These are phyloP conservation scores for Choiromyces venosus DNA, from an alignment of 495 filamentous ascomycete genomes.

Conservation along the genomic window DNA sequence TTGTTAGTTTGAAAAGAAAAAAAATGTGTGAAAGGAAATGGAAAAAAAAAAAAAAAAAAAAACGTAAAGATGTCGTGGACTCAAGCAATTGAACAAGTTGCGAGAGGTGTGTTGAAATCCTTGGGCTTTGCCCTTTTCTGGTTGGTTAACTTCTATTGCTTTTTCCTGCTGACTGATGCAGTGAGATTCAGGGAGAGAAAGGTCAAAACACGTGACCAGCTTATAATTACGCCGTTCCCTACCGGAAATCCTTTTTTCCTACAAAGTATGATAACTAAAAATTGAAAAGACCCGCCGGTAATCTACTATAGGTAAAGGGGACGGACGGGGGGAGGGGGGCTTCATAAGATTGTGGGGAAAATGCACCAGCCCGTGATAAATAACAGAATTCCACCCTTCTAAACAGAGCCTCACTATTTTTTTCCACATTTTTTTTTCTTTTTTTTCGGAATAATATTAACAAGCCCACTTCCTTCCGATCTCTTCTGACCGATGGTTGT, in stretches of 20 bases:
- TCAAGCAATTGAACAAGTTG: neutral
- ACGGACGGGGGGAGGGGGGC: too few relatives aligned
- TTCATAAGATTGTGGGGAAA: neutral
- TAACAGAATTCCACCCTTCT: neutral
- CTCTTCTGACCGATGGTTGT: neutral
- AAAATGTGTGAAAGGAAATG: neutral
- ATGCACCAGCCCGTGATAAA: neutral
- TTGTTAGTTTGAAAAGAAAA: too few relatives aligned
- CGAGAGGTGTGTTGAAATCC: neutral
- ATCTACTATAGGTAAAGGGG: neutral
- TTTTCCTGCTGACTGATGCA: neutral
- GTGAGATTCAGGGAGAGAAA: neutral
- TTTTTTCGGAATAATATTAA: neutral
- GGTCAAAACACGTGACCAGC: neutral
- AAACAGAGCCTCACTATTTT: neutral
- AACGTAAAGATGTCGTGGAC: constrained; percentile 5
- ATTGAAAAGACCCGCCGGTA: neutral
- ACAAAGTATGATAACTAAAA: neutral
- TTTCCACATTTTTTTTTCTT: neutral
- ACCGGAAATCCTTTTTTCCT: too few relatives aligned
- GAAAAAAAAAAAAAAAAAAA: neutral
- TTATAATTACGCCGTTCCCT: too few relatives aligned
- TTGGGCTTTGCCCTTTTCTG: neutral
- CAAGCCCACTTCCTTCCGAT: neutral
- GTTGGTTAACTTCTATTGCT: neutral